Base-by-base conservation (phyloP, 805 yeast species). In the Grigorovia jiainica region DNA sequence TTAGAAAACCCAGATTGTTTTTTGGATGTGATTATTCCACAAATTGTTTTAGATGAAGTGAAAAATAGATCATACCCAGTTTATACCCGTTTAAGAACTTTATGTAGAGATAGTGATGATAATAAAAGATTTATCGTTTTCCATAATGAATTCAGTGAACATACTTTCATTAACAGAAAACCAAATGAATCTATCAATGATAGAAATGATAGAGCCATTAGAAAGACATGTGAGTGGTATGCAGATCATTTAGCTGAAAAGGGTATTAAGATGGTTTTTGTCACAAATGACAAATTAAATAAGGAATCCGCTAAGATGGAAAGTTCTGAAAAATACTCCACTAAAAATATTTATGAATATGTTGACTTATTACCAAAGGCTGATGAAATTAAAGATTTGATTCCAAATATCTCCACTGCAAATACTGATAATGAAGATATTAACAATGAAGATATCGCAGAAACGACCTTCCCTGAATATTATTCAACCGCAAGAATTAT, bases 11-110 rank as follows among this genome's bases (percentile, higher is more conserved):
- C 71, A 17, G 71, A 74, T 24, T 81, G 84, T 41, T 85, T 92
- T 55, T 81, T 73, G 54, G 97, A 92, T 63, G 95, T 89, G 15
- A 81, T 92, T 43, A 67, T 92, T n/a, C 95, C 97, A 1, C 98
- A 92, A 60, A 83, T 95, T 6, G 97, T 87, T 2, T 68, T 92
- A 29, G 97, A 94, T 51, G 97, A 92, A 61, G 95, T 90, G 8
- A 76, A 86, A 49, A 87, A 87, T 58, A 72, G 81, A 55, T 85
- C 95, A 39, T 76, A 79, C 55, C 95, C 98, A 4, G 79, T 90
- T 16, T 92, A 89, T 60, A 78, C 84, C 53, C 73, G 98, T 57
- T 63, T 90, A 38, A 73, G 97, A 54, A 75, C 83, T 2, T 66
- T 92, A 16, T 78, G 85, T 24, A 81, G 84, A 51, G 71, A 68